Evolutionary conservation across 108 stramenopile genomes (phyloP).

Genomic region (Skeletonema marinoi): DNA sequence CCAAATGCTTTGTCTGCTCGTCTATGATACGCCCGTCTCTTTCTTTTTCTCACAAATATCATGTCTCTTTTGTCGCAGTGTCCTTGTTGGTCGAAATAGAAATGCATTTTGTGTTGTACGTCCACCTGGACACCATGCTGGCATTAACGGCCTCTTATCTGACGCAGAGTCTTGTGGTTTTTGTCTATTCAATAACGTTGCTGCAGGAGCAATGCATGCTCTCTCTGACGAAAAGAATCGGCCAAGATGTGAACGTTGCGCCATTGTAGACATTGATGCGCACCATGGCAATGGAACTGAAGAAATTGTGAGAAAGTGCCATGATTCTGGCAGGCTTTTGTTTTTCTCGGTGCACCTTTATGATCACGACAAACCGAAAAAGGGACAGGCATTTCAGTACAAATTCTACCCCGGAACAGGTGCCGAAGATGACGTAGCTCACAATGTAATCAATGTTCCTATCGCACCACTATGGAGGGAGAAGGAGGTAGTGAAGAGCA

Average conservation of each 20-base stretch:
- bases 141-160: slow-evolving; percentile 86
- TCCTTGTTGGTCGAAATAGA: slow-evolving; percentile 81
- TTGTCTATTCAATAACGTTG: slow-evolving; percentile 98
- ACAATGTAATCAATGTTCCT: slow-evolving; percentile 97
- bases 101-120: slow-evolving; percentile 97
- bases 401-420: slow-evolving; percentile 97
- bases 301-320: slow-evolving; percentile 91
- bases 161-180: slow-evolving; percentile 96
- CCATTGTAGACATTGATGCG: slow-evolving; percentile 98
- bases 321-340: slow-evolving; percentile 86
- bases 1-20: background rate
- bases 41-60: slow-evolving; percentile 1
- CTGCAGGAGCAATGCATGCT: slow-evolving; percentile 97
- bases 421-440: slow-evolving; percentile 81
- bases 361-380: slow-evolving; percentile 81
- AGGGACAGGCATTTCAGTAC: slow-evolving; percentile 60
- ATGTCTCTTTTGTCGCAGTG: slow-evolving; percentile 35
- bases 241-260: slow-evolving; percentile 80
- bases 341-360: slow-evolving; percentile 95
- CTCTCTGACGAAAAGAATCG: slow-evolving; percentile 76
- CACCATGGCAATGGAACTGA: slow-evolving; percentile 99
- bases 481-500: slow-evolving; percentile 40
- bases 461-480: slow-evolving; percentile 92
- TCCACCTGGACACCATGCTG: slow-evolving; percentile 99
- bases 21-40: background rate